Evolutionary conservation across 2,329 filamentous ascomycete genomes (phyloP).

Genomic region (Nemania bipapillata): DNA sequence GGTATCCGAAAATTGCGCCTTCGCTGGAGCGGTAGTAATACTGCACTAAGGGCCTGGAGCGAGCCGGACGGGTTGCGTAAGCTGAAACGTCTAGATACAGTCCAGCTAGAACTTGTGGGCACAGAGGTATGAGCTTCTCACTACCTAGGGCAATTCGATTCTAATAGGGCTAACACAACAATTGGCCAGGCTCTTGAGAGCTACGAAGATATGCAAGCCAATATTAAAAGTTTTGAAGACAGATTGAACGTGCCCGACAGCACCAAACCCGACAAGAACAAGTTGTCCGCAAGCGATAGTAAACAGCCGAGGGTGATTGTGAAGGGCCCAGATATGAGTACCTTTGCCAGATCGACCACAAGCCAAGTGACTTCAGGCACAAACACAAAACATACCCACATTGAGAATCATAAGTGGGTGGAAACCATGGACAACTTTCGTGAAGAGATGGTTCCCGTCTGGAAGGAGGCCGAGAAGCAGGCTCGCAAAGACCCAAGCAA

Average conservation of each 20-base stretch:
- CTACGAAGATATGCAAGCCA: not conserved
- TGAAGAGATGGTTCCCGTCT: slow-evolving; percentile 7
- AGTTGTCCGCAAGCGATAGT: not conserved
- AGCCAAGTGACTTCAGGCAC: not conserved
- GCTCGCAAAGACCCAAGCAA: not conserved
- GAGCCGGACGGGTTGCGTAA: not conserved
- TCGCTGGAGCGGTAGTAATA: slow-evolving; percentile 12
- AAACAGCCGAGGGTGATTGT: not conserved
- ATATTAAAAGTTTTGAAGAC: not conserved
- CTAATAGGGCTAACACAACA: no score
- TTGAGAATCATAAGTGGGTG: slow-evolving; percentile 13
- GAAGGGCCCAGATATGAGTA: not conserved
- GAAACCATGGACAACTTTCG: slow-evolving; percentile 12
- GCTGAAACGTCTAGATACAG: not conserved
- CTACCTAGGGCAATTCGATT: no score
- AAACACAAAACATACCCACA: not conserved
- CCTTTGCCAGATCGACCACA: not conserved
- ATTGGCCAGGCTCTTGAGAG: slow-evolving; percentile 15
- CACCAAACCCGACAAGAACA: not conserved
- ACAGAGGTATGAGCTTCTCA: slow-evolving; percentile 5
- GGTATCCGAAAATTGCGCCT: slow-evolving; percentile 1
- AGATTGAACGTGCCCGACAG: slow-evolving; percentile 1
- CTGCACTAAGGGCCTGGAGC: slow-evolving; percentile 5
- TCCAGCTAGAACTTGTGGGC: not conserved
- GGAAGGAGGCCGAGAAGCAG: slow-evolving; percentile 1